Evolutionary conservation across 768 basidiomycete species (phyloP), one percentile per base, ranked within the genome.

Genomic region (Butyriboletus loyo): DNA sequence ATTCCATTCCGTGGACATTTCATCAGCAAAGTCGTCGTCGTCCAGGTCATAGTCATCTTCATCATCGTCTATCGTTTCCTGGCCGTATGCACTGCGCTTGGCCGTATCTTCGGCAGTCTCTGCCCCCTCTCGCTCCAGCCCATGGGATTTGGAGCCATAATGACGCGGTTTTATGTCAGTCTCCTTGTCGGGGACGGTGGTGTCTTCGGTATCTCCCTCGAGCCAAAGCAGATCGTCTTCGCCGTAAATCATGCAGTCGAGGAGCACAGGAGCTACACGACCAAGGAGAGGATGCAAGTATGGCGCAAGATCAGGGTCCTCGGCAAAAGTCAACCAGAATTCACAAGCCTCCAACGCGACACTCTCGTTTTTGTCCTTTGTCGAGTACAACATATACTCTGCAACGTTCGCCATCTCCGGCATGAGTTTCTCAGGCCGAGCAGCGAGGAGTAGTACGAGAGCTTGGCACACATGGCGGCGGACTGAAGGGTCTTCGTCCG

Each of bases 291-390:
- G 95, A 54, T 85, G 86, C 25, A 99, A 77, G 66, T 87, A 90
- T 3, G 84, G 82, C 10, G 85, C 85, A 22, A 98, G 78, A 45
- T 93, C 92, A 35, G 85, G 85, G 60, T 98, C 93, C 68, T 99
- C 97, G 15, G 97, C 95, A 65, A 99, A 98, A 1, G 95, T 97
- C 55, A 99, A 78, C 97, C 97, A 99, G 71, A 99, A 99, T 77
- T 99, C 97, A 79, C 95, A 97, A 22, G 97, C 97, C 74, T 99
- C 97, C 44, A 99, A 78, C 3, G 96, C 94, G 48, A 93, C 96
- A 56, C 87, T 88, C 73, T 98, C 95, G 69, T 98, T 93, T 73
- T 90, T 89, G 77, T 98, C 95, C 72, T 95, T 94, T 14, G 93
- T 98, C 25, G 93, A 96, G 74, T 94, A 98, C 35, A 98, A 80